Conservation (phyloP, 2,329 filamentous ascomycete species). For the Thelonectria olida region DNA sequence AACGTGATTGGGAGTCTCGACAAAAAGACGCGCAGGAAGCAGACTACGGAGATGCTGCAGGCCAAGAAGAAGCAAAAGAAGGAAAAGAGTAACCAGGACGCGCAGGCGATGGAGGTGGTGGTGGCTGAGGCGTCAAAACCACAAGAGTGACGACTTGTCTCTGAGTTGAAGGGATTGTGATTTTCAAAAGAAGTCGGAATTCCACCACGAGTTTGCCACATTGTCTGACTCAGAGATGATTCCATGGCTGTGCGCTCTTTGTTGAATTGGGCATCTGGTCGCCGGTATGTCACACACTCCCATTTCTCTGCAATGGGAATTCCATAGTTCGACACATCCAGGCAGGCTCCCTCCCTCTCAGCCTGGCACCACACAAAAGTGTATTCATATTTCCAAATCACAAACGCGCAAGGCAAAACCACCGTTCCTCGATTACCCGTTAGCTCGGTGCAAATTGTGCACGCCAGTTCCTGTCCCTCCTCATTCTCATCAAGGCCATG, state of each 20-base stretch:
- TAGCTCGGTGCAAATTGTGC: no score
- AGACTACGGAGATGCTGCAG: slow-evolving; percentile 63
- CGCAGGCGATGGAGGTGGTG: slow-evolving; percentile 27
- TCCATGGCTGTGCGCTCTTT: neutral
- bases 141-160: slow-evolving; percentile 3
- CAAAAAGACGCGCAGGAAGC: slow-evolving; percentile 63
- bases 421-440: no score
- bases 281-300: no score
- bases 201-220: neutral
- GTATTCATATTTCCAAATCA: no score
- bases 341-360: no score
- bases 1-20: slow-evolving; percentile 63
- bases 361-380: no score
- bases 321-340: no score
- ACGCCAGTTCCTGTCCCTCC: no score
- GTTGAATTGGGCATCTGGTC: no score
- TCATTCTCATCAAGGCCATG: no score
- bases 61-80: slow-evolving; percentile 58
- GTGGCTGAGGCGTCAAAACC: slow-evolving; percentile 29
- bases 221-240: neutral
- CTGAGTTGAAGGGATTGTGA: neutral
- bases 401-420: no score
- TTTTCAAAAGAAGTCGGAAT: slow-evolving; percentile 13
- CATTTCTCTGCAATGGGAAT: no score
- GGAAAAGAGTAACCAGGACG: slow-evolving; percentile 28